Conservation (phyloP, 768 basidiomycete species). For the Daedaleopsis nitida region DNA sequence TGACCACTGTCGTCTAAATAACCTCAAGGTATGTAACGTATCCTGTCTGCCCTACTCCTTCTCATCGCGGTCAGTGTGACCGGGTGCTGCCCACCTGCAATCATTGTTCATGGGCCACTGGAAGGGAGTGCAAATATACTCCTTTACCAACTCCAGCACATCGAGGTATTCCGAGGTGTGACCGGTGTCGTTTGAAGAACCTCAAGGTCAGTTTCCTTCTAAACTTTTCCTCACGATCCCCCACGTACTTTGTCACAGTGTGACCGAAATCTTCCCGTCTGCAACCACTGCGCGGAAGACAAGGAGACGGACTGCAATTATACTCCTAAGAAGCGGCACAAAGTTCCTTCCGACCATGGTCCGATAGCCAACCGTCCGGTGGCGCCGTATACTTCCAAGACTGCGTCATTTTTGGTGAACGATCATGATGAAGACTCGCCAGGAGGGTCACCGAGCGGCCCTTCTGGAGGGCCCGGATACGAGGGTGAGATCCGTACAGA, state of each 20-base stretch:
- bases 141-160: constrained; percentile 76
- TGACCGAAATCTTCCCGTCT: constrained; percentile 70
- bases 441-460: constrained; percentile 17
- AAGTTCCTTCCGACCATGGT: constrained; percentile 47
- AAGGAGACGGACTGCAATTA: constrained; percentile 64
- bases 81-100: constrained; percentile 71
- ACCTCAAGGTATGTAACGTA: constrained; percentile 59
- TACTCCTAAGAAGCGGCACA: constrained; percentile 70
- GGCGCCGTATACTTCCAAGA: constrained; percentile 46
- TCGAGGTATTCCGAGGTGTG: constrained; percentile 73
- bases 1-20: constrained; percentile 71
- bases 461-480: constrained; percentile 22
- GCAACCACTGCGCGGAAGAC: constrained; percentile 64
- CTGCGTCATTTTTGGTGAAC: constrained; percentile 47
- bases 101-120: constrained; percentile 66
- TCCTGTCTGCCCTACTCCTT: constrained; percentile 9
- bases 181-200: constrained; percentile 67
- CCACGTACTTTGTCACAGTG: constrained; percentile 44
- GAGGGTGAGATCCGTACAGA: constrained; percentile 28
- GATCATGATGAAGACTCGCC: constrained; percentile 18
- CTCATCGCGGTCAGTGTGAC: constrained; percentile 53
- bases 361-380: constrained; percentile 38
- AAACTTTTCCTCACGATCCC: constrained; percentile 4
- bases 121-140: constrained; percentile 71
- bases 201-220: constrained; percentile 51